Evolutionary conservation across 2,329 filamentous ascomycete species (phyloP), one percentile per base, ranked within the genome.

Genomic region (Diaporthe sp.): DNA sequence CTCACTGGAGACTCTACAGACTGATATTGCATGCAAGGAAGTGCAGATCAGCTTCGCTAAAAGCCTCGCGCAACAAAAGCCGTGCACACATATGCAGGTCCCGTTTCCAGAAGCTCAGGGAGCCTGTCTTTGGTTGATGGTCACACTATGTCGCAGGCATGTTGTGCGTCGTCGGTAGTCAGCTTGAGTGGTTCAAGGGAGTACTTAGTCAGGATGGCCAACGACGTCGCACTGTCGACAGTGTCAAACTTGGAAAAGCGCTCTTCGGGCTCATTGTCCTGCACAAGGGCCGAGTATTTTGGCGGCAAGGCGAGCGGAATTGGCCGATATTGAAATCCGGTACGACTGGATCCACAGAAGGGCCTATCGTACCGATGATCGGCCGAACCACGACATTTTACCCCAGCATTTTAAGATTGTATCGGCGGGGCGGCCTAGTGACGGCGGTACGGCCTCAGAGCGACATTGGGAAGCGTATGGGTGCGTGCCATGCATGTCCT

Each of bases 281-380:
- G 42, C 39, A 55, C 58, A 67, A 60, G 73, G 71, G 71, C 73
- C 75, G 76, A 77, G 31, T 37, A 71, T 75, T 77, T 75, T 42
- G 47, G 65, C 63, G 55, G 76, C 71, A 71, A 73, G 63, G 72
- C 72, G 72, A 74, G 76, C 76, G 76, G 76, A 60, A 75, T 71
- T 72, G 76, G 42, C 76, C 76, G 70, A 77, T 47, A 44, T 75
- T 68, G 53, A 65, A 51, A 60, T 67, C 31, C 65, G 72, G 58
- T 44, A 67, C 61, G 42, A 65, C 51, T 34, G 42, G 65, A 28
- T 73, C 75, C 75, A 76, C 72, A 71, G 63, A 58, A 55, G 13
- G 47, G 49, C 71, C 57, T 74, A 53, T 74, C 37, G 61, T 67
- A 51, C 75, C 75, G 76, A 75, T 65, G 44, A 75, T 75, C 63